Evolutionary conservation across 176 grass and related monocot species (phyloP).

Genomic region (Avena sativa): DNA sequence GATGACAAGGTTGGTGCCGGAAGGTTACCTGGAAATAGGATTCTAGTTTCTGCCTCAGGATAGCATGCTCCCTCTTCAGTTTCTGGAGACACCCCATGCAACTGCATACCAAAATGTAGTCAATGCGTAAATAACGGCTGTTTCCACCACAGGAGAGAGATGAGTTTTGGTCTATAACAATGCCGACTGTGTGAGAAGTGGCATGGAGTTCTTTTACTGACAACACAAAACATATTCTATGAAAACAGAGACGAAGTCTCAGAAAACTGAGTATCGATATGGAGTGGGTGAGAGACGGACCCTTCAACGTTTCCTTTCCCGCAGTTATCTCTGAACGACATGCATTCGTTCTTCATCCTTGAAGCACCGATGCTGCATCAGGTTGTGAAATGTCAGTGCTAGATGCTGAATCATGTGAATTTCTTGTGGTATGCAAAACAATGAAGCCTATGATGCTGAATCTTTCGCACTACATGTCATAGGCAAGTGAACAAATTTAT

Average conservation of each 20-base stretch:
- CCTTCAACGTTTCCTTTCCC: conserved; percentile 79
- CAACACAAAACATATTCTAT: not conserved
- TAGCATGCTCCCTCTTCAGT: conserved; percentile 85
- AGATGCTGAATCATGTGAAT: conserved; percentile 14
- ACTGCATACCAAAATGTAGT: conserved; percentile 55
- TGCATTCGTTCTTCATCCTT: conserved; percentile 96
- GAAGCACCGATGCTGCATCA: conserved; percentile 95
- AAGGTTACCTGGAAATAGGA: conserved; percentile 94
- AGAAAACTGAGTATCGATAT: not conserved
- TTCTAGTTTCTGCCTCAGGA: conserved; percentile 87
- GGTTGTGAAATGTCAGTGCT: conserved; percentile 40
- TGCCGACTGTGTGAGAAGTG: not conserved
- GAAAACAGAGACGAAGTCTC: not conserved
- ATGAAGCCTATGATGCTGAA: conserved; percentile 18
- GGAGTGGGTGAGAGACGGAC: conserved; percentile 43
- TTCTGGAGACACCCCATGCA: conserved; percentile 83
- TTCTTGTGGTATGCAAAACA: conserved; percentile 28
- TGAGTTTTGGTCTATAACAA: not conserved
- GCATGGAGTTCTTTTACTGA: not conserved
- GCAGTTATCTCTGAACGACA: conserved; percentile 71
- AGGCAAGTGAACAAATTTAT: conserved; percentile 40
- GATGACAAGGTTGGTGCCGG: not conserved
- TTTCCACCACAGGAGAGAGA: not conserved
- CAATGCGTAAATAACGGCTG: not conserved
- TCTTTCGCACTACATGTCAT: conserved; percentile 3